Conservation (phyloP, 2,329 filamentous ascomycete genomes). For the Alternaria alternata region DNA sequence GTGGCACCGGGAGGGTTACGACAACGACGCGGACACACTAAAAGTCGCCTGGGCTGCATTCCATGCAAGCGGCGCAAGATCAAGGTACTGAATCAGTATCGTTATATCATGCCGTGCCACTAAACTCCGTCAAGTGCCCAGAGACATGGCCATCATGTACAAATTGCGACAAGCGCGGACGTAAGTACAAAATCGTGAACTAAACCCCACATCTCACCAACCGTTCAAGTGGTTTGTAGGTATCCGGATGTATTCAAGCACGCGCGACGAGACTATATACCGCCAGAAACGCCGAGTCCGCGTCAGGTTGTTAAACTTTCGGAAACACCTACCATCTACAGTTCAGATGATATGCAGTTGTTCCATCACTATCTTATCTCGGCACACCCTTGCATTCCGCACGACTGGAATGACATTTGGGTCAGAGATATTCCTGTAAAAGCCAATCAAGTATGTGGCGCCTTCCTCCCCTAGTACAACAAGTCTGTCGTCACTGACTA, state of each 20-base stretch:
- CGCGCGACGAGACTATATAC: conserved; percentile 23
- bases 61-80: conserved; percentile 74
- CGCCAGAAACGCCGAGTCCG: conserved; percentile 19
- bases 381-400: conserved; percentile 44
- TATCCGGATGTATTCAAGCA: conserved; percentile 40
- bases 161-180: conserved; percentile 48
- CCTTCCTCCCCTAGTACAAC: not conserved
- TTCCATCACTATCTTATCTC: conserved; percentile 62
- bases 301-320: conserved; percentile 25
- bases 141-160: conserved; percentile 51
- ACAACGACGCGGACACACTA: conserved; percentile 62
- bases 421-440: conserved; percentile 23
- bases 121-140: conserved; percentile 41
- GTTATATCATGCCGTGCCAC: not conserved
- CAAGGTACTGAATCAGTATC: conserved; percentile 60
- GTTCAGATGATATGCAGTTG: conserved; percentile 59
- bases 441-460: conserved; percentile 24
- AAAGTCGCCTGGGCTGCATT: conserved; percentile 71
- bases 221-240: conserved; percentile 31
- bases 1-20: conserved; percentile 6
- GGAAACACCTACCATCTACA: conserved; percentile 43
- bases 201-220: not conserved
- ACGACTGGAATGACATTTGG: conserved; percentile 24
- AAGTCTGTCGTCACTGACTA: conserved; percentile 4
- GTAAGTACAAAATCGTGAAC: conserved; percentile 2